Percentiles rank a stretch among this genome's conserved stretches.
These are phyloP conservation scores for Phytopythium boreale DNA, from an alignment of 352 stramenopile species.

Conservation along the genomic window DNA sequence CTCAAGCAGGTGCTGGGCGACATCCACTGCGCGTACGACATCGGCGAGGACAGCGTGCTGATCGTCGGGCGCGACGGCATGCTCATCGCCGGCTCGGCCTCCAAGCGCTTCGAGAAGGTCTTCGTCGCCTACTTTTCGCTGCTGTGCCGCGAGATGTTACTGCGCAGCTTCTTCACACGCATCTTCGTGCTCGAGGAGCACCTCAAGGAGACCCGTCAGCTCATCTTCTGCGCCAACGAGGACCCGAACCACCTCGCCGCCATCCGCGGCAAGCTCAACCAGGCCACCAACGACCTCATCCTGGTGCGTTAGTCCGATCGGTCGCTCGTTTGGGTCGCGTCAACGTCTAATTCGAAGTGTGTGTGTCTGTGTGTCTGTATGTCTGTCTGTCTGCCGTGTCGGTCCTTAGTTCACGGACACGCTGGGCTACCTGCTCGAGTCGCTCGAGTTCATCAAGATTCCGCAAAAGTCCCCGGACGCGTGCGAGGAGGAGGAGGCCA, in stretches of 20 bases:
- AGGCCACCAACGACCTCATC: slow-evolving; percentile 92
- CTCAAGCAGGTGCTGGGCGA: slow-evolving; percentile 94
- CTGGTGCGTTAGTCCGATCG: slow-evolving; percentile 26
- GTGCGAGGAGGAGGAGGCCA: slow-evolving; percentile 56
- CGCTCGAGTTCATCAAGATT: slow-evolving; percentile 85
- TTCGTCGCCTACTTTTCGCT: slow-evolving; percentile 95
- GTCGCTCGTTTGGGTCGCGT: not conserved
- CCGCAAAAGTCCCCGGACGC: slow-evolving; percentile 37
- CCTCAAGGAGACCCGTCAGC: slow-evolving; percentile 88
- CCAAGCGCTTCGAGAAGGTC: slow-evolving; percentile 91
- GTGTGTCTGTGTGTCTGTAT: not conserved
- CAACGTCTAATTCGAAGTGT: not conserved
- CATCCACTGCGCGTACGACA: slow-evolving; percentile 92
- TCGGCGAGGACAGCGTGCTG: slow-evolving; percentile 93
- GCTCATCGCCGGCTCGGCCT: slow-evolving; percentile 91
- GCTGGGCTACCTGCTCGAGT: slow-evolving; percentile 92
- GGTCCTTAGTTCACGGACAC: slow-evolving; percentile 95
- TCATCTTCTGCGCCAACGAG: slow-evolving; percentile 86
- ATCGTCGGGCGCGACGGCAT: slow-evolving; percentile 93
- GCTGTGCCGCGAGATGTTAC: slow-evolving; percentile 94
- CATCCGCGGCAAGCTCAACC: slow-evolving; percentile 85
- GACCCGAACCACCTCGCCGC: slow-evolving; percentile 84
- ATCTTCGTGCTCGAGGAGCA: slow-evolving; percentile 95
- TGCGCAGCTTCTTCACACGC: slow-evolving; percentile 95
- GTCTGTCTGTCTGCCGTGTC: no score